These are phyloP conservation scores for Ogataea ganodermae DNA, from an alignment of 805 yeast species.

Conservation along the genomic window DNA sequence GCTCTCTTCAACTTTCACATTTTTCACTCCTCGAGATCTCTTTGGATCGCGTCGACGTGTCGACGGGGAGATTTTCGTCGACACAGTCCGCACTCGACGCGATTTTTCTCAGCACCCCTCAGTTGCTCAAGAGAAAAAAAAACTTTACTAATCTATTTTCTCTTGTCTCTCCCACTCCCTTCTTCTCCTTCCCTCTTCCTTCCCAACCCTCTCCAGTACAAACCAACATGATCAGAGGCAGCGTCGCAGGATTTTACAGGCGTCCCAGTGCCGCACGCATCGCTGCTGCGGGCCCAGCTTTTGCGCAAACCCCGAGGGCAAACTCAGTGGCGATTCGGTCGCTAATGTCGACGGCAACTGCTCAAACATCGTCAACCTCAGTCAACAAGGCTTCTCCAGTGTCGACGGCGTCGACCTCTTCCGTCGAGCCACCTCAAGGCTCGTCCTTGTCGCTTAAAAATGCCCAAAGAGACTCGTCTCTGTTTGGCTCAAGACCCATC, in stretches of 20 bases:
- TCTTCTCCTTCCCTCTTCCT: background rate
- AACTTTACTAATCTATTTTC: background rate
- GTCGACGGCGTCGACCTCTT: conserved; percentile 16
- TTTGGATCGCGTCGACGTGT: too few species aligned
- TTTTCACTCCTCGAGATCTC: too few species aligned
- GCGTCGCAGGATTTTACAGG: background rate
- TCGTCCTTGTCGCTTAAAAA: conserved; percentile 45
- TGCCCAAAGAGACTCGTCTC: conserved; percentile 45
- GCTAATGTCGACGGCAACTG: background rate
- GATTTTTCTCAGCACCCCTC: too few species aligned
- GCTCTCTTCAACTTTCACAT: too few species aligned
- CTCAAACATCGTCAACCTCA: conserved; percentile 22
- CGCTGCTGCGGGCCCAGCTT: background rate
- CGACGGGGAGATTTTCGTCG: too few species aligned
- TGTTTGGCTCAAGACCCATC: conserved; percentile 79
- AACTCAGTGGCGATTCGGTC: background rate
- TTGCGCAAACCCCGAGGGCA: background rate
- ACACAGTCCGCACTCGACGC: too few species aligned
- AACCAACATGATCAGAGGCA: conserved; percentile 2
- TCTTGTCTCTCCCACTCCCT: background rate
- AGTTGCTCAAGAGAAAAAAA: background rate
- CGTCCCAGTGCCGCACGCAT: background rate
- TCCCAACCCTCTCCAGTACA: background rate
- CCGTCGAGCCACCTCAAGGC: conserved; percentile 46
- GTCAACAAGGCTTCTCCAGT: conserved; percentile 28